Evolutionary conservation across 441 rosid species (phyloP), one percentile per base, ranked within the genome.

Genomic region (Bocquillonia castaneifolia): DNA sequence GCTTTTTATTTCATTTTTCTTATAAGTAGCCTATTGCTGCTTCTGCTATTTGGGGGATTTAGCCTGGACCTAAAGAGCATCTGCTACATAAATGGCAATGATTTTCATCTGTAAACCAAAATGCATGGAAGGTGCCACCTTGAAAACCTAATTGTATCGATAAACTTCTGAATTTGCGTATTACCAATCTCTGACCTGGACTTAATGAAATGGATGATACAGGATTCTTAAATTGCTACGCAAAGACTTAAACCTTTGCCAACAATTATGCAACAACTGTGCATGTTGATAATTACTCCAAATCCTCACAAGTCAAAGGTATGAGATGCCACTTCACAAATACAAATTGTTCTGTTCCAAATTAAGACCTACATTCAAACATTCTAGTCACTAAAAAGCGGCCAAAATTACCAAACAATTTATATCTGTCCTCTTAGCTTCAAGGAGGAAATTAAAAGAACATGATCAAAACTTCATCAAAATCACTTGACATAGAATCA

Each of bases 361-460:
- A 54, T 8, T 23, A 51, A 22, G 51, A 51, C 39, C 32, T 64
- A 20, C 31, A 50, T 4, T 39, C 20, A 12, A 53, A 5, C 25
- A 22, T 36, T 59, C 23, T 6, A 58, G 13, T 48, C 36, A 20
- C 34, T 36, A 20, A 34, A 36, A 26, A 14, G 14, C 2, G n/a
- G n/a, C n/a, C n/a, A n/a, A n/a, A n/a, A n/a, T n/a, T n/a, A n/a
- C n/a, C n/a, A n/a, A n/a, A n/a, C n/a, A n/a, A n/a, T n/a, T n/a
- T n/a, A n/a, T n/a, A n/a, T n/a, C n/a, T n/a, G n/a, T n/a, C n/a
- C n/a, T n/a, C 28, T 3, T 17, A 32, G 47, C 31, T 51, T n/a
- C 72, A 69, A 58, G n/a, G n/a, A 60, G 34, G 20, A n/a, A 55
- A 55, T 26, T 22, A 44, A 23, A 26, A 26, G 51, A 31, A 26